These are phyloP conservation scores for carrot (Daucus carota) DNA, from an alignment of 129 eudicot genomes.

Conservation along the genomic window DH1_v3.0 NC_030384.2:49626501-49627000, in stretches of 20 bases:
- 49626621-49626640: conserved; percentile 58
- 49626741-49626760: background rate
- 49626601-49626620: conserved; percentile 89
- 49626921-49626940: background rate
- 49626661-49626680: conserved; percentile 53
- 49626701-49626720: background rate
- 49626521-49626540: conserved; percentile 62
- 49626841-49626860: conserved; percentile 5
- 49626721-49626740: background rate
- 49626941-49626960: conserved; percentile 12
- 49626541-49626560: conserved; percentile 76
- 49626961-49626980: conserved; percentile 76
- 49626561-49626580: conserved; percentile 84
- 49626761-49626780: background rate
- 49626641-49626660: conserved; percentile 81
- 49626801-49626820: background rate
- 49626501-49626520: conserved; percentile 53
- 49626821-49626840: background rate
- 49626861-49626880: background rate
- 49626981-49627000: conserved; percentile 63
- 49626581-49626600: conserved; percentile 84
- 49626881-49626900: background rate
- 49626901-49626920: no score
- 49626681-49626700: conserved; percentile 38
- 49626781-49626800: background rate